Base-by-base conservation (phyloP, 2,329 filamentous ascomycete species). In the Rhinocladiella mackenziei region DNA sequence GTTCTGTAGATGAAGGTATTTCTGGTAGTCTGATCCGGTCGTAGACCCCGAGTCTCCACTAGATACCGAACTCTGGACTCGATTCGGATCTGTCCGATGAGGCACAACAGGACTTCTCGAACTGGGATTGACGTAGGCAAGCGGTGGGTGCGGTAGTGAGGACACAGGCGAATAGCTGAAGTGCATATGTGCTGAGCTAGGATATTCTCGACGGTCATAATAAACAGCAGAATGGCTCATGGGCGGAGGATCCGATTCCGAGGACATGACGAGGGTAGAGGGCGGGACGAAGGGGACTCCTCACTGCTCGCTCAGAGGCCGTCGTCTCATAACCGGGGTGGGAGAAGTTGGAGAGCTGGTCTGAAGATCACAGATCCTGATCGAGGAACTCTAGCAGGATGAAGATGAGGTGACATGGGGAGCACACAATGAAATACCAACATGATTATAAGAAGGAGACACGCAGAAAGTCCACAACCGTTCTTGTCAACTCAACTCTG, bases 41-140 rank as follows among this genome's bases (percentile, higher is more conserved):
- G 53, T 48, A 22, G 53, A 54, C 11, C 47, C 51, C 3, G 55
- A 57, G 32, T 46, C 49, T 9, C 39, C 48, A 35, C 53, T 54
- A n/a, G 55, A 57, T 14, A 54, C 37, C 2, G 53, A 55, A 41
- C 47, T 50, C 18, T 44, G 50, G 36, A 48, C 30, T 35, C 53
- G 45, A 29, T 36, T 45, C 8, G 31, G 36, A 9, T 50, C 50
- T 41, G 39, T 43, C 18, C 41, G 30, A 14, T 28, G 46, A 14
- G 46, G 15, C 4, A 18, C n/a, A 3, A 32, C 31, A 10, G 33
- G 35, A 10, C n/a, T 26, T 41, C 31, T 39, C 18, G 34, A 25
- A 32, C 25, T 39, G 8, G 45, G 50, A 34, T 38, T 39, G 37
- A 51, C 39, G 32, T 44, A 35, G 23, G 50, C 46, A 2, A 40